These are phyloP conservation scores for Erigeron canadensis DNA, from an alignment of 129 eudicot genomes.

Conservation along the genomic window DNA sequence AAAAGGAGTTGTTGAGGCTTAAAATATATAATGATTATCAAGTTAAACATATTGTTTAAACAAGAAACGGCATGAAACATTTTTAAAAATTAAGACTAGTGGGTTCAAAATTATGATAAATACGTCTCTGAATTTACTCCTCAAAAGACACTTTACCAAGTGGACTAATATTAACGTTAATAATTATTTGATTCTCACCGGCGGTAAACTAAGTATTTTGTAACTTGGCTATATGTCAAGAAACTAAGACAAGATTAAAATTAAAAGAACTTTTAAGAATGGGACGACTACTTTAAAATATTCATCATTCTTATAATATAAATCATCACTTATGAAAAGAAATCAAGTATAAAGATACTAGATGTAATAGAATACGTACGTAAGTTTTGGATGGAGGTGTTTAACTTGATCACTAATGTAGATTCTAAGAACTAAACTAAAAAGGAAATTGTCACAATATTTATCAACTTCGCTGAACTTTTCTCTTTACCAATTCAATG, in stretches of 20 bases:
- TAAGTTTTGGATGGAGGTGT: slow-evolving; percentile 30
- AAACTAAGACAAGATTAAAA: too few relatives aligned
- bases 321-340: neutral
- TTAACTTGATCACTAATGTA: slow-evolving; percentile 17
- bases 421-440: slow-evolving; percentile 6
- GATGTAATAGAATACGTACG: neutral
- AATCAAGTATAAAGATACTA: neutral
- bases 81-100: neutral
- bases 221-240: too few relatives aligned
- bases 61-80: neutral
- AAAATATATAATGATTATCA: neutral
- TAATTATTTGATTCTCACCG: too few relatives aligned
- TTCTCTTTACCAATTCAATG: slow-evolving; percentile 8
- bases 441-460: neutral
- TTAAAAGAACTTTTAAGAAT: neutral
- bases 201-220: too few relatives aligned
- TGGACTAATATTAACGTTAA: too few relatives aligned
- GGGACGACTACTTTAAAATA: too few relatives aligned
- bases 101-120: too few relatives aligned
- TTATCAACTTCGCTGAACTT: neutral
- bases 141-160: too few relatives aligned
- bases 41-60: neutral
- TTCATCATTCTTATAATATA: neutral
- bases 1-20: slow-evolving; percentile 12
- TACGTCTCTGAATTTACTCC: too few relatives aligned